Conservation (phyloP, 2,329 filamentous ascomycete genomes). For the Venturia asperata region DNA sequence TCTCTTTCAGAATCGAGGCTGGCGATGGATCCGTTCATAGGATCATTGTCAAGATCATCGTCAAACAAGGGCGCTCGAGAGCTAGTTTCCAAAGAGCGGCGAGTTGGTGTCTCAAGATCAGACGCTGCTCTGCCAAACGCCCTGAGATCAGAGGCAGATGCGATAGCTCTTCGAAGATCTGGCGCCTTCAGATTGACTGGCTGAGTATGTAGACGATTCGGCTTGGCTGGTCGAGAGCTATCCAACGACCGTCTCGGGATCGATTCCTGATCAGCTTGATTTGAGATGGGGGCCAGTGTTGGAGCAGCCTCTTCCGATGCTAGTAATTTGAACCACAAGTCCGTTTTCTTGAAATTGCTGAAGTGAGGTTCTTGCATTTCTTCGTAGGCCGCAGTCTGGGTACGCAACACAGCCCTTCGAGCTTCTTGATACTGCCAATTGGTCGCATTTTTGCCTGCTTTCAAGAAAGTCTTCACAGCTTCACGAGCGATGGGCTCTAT, state of each 20-base stretch:
- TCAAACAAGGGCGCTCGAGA: slow-evolving; percentile 61
- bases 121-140: slow-evolving; percentile 37
- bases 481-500: slow-evolving; percentile 62
- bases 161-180: slow-evolving; percentile 53
- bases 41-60: slow-evolving; percentile 69
- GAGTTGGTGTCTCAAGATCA: slow-evolving; percentile 41
- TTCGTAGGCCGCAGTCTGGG: slow-evolving; percentile 76
- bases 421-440: slow-evolving; percentile 77
- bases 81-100: slow-evolving; percentile 64
- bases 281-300: neutral
- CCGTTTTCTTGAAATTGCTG: slow-evolving; percentile 80
- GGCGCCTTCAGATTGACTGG: slow-evolving; percentile 15
- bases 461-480: slow-evolving; percentile 69
- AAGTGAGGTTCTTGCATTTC: slow-evolving; percentile 77
- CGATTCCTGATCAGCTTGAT: neutral
- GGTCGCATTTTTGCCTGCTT: slow-evolving; percentile 67
- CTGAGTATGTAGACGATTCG: slow-evolving; percentile 8
- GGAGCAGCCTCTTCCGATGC: slow-evolving; percentile 64
- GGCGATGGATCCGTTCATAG: slow-evolving; percentile 67
- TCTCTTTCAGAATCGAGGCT: slow-evolving; percentile 70
- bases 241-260: slow-evolving; percentile 17
- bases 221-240: neutral
- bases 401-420: slow-evolving; percentile 69
- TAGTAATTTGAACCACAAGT: slow-evolving; percentile 92
- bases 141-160: slow-evolving; percentile 55